Base-by-base conservation (phyloP, 495 filamentous ascomycete genomes). In the Rostrohypoxylon terebratum region DNA sequence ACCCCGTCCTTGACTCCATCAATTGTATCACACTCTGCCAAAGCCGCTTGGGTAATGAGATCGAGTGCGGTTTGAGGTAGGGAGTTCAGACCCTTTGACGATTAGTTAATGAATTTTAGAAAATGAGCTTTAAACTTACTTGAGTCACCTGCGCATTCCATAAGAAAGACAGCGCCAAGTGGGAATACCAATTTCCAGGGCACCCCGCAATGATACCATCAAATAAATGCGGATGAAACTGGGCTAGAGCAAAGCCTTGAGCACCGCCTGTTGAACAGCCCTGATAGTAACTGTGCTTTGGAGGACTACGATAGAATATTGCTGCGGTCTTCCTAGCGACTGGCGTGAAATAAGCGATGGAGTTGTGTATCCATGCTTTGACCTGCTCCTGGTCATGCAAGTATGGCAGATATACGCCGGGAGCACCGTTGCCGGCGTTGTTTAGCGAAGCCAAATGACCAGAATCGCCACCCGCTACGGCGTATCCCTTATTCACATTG, bases 221-320 rank as follows among this genome's bases (percentile, higher is more conserved):
- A 55, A 83, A 84, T 1, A 84, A 57, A 0, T 77, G 58, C 1
- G 81, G 80, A 68, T 84, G 75, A 34, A 73, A 82, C 57, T 83
- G 81, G 6, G 81, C 82, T 9, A 84, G 63, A 2, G 82, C 81
- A 63, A 80, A 84, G n/a, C 81, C 82, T 71, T 83, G 82, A n/a
- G 79, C 81, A n/a, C 82, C 82, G 1, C 82, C 81, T 2, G 81
- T 84, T 7, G 81, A 84, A 42, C 81, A 84, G 8, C 81, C 81
- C 53, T 73, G 63, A 61, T 81, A 83, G 57, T 84, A 84, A 28
- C 73, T 80, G 51, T 78, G 75, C 53, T 65, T 68, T 7, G 80
- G 75, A 9, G 33, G 25, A 42, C 63, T n/a, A 6, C 61, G 63
- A 50, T 83, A 84, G 72, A 79, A 83, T 51, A 34, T 23, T 0